Base-by-base conservation (phyloP, 1,284 basidiomycete genomes). In the Fomitopsis pinicola region DNA sequence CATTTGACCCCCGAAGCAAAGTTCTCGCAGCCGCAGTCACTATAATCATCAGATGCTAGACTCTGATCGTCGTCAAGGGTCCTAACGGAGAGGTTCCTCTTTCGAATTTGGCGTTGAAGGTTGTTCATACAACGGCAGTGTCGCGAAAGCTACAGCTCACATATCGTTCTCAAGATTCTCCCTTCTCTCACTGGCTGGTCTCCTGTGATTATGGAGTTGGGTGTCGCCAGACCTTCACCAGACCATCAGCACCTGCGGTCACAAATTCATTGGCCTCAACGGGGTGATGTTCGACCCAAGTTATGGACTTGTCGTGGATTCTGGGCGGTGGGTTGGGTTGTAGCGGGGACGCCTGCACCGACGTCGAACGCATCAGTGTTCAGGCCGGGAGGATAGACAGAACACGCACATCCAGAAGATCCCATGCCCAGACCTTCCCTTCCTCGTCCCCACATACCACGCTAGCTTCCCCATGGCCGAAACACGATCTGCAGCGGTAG, bases 401-500 rank as follows among this genome's bases (percentile, higher is more conserved):
- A 59, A 48, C 10, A 81, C 88, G 70, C 74, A 94, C 94, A 72
- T 94, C 90, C 33, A 97, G 82, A 59, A 98, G 78, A 70, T 97
- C 94, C 96, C 97, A 99, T 42, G 85, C 87, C 89, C 93, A 95
- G 5, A 99, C 77, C 61, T 76, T 77, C 0, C 97, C 97, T 5
- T 88, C 82, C 73, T 98, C 96, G 72, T 98, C 97, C 5, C 97
- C 97, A 46, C 86, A 88, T 2, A 98, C 72, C 3, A 98, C 87
- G 17, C 77, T 85, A 0, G 89, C 89, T 73, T 98, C 97, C 1
- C 82, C 89, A 64, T 89, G 84, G 7, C 90, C 89, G 68, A 98
- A 94, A 62, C 86, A 88, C n/a, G 91, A 87, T 22, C 89, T 88
- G 69, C 88, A 91, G 19, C 94, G 84, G 72, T 95, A 95, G 10